phyloP scores from a whole-genome alignment of 495 filamentous ascomycete species.

The Penicillium pancosmium region DNA sequence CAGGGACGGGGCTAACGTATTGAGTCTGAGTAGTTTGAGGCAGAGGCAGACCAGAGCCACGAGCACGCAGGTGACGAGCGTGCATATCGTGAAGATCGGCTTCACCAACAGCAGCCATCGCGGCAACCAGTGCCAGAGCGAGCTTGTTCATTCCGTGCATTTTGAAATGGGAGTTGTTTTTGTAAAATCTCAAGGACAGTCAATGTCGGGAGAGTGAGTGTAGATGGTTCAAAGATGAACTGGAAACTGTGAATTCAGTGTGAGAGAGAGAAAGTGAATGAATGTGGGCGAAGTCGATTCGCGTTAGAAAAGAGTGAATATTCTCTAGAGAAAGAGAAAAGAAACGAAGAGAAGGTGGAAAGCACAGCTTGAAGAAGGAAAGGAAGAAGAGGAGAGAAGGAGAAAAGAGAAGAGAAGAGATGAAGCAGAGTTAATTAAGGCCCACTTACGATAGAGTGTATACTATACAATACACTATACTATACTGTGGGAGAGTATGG shows the following conservation, averaged over 20 bases:
- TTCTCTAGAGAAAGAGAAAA: slow-evolving; percentile 34
- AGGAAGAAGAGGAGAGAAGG: slow-evolving; percentile 26
- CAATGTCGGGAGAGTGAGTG: slow-evolving; percentile 23
- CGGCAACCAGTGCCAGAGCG: slow-evolving; percentile 49
- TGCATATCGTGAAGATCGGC: slow-evolving; percentile 40
- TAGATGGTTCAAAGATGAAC: background rate
- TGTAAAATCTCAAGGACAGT: slow-evolving; percentile 21
- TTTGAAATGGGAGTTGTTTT: slow-evolving; percentile 15
- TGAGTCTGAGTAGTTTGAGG: background rate
- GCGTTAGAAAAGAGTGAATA: slow-evolving; percentile 47
- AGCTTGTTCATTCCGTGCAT: slow-evolving; percentile 52
- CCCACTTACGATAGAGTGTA: background rate
- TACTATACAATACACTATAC: background rate
- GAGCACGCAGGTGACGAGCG: slow-evolving; percentile 33
- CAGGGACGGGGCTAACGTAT: slow-evolving; percentile 11
- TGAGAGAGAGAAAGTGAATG: slow-evolving; percentile 15
- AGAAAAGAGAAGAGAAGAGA: slow-evolving; percentile 20
- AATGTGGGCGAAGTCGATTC: slow-evolving; percentile 53
- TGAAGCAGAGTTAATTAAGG: slow-evolving; percentile 20
- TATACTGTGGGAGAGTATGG: background rate
- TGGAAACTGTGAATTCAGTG: background rate
- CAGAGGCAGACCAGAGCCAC: background rate
- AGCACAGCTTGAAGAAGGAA: slow-evolving; percentile 24
- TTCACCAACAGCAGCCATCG: slow-evolving; percentile 48
- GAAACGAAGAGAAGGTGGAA: slow-evolving; percentile 29